Base-by-base conservation (phyloP, 805 yeast genomes). In the Blastobotrys americana region DNA sequence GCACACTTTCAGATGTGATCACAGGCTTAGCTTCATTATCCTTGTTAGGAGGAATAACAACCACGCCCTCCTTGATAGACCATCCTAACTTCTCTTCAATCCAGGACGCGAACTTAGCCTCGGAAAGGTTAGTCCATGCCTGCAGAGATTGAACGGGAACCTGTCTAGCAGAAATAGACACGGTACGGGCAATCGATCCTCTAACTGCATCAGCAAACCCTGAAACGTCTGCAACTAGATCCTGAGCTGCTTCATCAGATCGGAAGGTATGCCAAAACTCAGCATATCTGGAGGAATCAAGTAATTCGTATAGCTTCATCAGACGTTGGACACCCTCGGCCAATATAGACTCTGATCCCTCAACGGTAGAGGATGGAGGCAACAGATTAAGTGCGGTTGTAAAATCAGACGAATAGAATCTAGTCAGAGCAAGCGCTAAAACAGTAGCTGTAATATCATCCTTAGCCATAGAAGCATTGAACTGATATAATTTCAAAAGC, bases 361-460 rank as follows among this genome's bases (percentile, higher is more conserved):
- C 58, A 3, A 56, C 28, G 34, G 66, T 54, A 5, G 66, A 66
- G 31, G 63, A 60, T 9, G 72, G 57, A 17, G 77, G 76, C 39
- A 72, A 60, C 22, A 72, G 58, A 47, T 73, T 76, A 39, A 73
- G 58, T 43, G 67, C 69, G 33, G 71, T 55, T 31, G 68, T 54
- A 58, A 73, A 72, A 50, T 72, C 77, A 36, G 66, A 57, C 37
- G 68, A 60, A 44, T 60, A 59, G 53, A 69, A 73, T 36, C 63
- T 63, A 42, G 66, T 57, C 41, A 72, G 57, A 5, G 75, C 72
- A 50, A 69, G 66, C 39, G 68, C 51, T 20, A 72, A 62, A 25
- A 67, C 57, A 48, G 67, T 67, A 16, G 68, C 47, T 13, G 72
- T 66, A 21, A 61, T 52, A 15, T 66, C 66, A 48, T 72, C 69